These are phyloP conservation scores for Hyphochytrium catenoides DNA, from an alignment of 352 stramenopile species.

Conservation along the genomic window DNA sequence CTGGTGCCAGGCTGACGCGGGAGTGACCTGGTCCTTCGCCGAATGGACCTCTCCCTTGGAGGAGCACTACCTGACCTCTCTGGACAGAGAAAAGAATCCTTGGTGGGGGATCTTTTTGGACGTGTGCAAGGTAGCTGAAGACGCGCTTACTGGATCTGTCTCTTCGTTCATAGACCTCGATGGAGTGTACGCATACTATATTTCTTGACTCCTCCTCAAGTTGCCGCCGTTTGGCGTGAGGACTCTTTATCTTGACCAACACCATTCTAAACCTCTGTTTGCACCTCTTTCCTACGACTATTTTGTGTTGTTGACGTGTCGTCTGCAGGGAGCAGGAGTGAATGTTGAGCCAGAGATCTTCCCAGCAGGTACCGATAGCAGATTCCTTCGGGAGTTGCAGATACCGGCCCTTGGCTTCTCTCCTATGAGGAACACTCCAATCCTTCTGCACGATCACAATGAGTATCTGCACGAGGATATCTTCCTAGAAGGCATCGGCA, in stretches of 20 bases:
- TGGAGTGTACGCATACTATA: too few species aligned
- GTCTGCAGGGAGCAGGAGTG: slow-evolving; percentile 21
- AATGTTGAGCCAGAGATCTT: slow-evolving; percentile 72
- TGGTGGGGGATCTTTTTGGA: slow-evolving; percentile 24
- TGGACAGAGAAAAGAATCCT: slow-evolving; percentile 17
- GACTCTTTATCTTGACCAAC: too few species aligned
- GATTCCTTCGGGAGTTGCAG: slow-evolving; percentile 66
- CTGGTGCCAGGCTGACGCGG: slow-evolving; percentile 59
- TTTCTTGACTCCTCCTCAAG: too few species aligned
- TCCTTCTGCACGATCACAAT: slow-evolving; percentile 89
- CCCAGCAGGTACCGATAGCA: slow-evolving; percentile 74
- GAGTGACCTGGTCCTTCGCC: slow-evolving; percentile 53
- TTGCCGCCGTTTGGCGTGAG: too few species aligned
- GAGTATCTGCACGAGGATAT: slow-evolving; percentile 72
- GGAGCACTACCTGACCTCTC: slow-evolving; percentile 30
- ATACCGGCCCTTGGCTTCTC: slow-evolving; percentile 77
- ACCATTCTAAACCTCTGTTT: too few species aligned
- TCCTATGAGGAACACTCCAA: slow-evolving; percentile 78
- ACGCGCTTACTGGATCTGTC: too few species aligned
- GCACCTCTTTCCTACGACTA: too few species aligned
- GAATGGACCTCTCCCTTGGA: slow-evolving; percentile 16
- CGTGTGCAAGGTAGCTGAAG: slow-evolving; percentile 13
- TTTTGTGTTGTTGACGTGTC: neutral
- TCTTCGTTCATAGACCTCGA: too few species aligned
- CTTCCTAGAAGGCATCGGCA: slow-evolving; percentile 71